A percentile compares a stretch with the other conserved stretches of the same genome.
Evolutionary conservation across 805 yeast genomes (phyloP).

Genomic region (Barnettozyma salicaria): DNA sequence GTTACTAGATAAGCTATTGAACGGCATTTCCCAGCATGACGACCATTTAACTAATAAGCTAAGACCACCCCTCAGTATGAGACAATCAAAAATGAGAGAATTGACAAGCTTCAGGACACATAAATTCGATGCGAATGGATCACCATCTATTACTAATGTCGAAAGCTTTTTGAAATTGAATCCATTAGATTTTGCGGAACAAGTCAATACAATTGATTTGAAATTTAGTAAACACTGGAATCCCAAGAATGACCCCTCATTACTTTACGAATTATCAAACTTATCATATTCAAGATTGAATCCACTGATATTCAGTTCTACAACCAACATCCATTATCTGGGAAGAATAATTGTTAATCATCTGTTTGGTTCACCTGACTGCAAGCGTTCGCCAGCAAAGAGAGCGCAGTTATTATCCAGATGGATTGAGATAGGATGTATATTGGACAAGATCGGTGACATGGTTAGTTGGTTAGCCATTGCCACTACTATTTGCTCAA

Average conservation of each 20-base stretch:
- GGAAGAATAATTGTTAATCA: conserved; percentile 68
- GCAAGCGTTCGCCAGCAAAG: conserved; percentile 29
- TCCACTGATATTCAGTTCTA: conserved; percentile 72
- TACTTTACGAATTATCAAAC: conserved; percentile 46
- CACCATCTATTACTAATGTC: conserved; percentile 27
- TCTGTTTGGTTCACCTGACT: conserved; percentile 45
- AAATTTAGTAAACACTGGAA: conserved; percentile 68
- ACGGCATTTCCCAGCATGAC: conserved; percentile 42
- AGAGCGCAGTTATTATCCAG: conserved; percentile 65
- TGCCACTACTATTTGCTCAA: conserved; percentile 74
- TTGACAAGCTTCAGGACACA: conserved; percentile 27
- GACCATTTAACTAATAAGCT: conserved; percentile 43
- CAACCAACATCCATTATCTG: conserved; percentile 65
- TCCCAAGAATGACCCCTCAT: conserved; percentile 70
- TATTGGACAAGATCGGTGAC: conserved; percentile 75
- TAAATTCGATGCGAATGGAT: conserved; percentile 19
- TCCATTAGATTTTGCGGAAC: conserved; percentile 49
- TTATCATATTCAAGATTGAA: conserved; percentile 43
- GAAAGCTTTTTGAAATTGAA: conserved; percentile 51
- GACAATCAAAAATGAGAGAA: conserved; percentile 40
- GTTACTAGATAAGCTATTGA: conserved; percentile 48
- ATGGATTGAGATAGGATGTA: conserved; percentile 83
- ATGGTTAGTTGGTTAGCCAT: conserved; percentile 94
- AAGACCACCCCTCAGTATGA: conserved; percentile 44
- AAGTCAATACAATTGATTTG: conserved; percentile 62